These are phyloP conservation scores for Stagonosporopsis vannaccii DNA, from an alignment of 2,329 filamentous ascomycete genomes.

Conservation along the genomic window DNA sequence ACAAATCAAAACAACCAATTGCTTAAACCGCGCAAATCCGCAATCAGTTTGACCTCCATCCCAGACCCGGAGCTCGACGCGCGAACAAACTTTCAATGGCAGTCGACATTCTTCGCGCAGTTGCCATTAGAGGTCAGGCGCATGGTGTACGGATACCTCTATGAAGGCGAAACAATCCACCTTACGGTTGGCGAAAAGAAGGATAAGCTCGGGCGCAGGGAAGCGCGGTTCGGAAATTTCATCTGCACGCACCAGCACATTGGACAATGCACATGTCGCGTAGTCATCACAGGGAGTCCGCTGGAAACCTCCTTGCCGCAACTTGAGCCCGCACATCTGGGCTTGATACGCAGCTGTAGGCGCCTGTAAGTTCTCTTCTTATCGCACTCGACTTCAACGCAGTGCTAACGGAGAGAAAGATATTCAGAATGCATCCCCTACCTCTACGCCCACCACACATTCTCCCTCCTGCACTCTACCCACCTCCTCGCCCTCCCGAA, in stretches of 20 bases:
- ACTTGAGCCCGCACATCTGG: constrained; percentile 13
- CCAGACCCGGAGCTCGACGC: constrained; percentile 34
- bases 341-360: constrained; percentile 35
- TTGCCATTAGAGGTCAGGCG: constrained; percentile 42
- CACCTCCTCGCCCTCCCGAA: constrained; percentile 45
- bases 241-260: constrained; percentile 33
- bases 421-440: constrained; percentile 42
- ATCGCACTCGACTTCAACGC: neutral
- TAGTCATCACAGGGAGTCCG: constrained; percentile 36
- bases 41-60: constrained; percentile 28
- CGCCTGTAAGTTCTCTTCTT: constrained; percentile 29
- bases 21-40: constrained; percentile 32
- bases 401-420: constrained; percentile 22
- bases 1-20: constrained; percentile 20
- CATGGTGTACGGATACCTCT: constrained; percentile 43
- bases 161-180: constrained; percentile 41
- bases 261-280: constrained; percentile 34
- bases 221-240: constrained; percentile 40
- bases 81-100: constrained; percentile 37
- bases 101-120: constrained; percentile 40
- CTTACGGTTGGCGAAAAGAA: constrained; percentile 40
- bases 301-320: constrained; percentile 10
- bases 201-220: constrained; percentile 12
- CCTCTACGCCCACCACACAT: constrained; percentile 41
- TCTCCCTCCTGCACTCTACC: constrained; percentile 44